Conservation (phyloP, 2,329 filamentous ascomycete species). For the Aspergillus novoparasiticus region DNA sequence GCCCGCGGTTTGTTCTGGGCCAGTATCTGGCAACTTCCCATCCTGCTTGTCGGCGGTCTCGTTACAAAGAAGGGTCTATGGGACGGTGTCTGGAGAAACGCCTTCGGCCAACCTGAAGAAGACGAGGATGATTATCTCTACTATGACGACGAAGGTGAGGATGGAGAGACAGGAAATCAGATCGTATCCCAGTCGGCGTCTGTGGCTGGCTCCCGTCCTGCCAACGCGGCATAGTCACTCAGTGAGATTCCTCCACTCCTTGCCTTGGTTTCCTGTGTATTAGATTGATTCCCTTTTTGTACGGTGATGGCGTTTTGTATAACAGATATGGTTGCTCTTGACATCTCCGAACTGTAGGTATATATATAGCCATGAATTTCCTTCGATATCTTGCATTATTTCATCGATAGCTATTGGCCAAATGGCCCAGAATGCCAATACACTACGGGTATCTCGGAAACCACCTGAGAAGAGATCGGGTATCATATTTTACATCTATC, state of each 20-base stretch:
- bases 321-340: constrained; percentile 11
- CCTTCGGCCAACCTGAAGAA: constrained; percentile 61
- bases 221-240: background rate
- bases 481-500: constrained; percentile 14
- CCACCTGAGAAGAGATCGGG: constrained; percentile 18
- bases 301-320: constrained; percentile 20
- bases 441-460: background rate
- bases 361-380: constrained; percentile 4
- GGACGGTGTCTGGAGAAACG: constrained; percentile 74
- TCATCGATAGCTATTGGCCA: background rate
- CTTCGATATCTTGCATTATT: background rate
- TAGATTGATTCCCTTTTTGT: constrained; percentile 18
- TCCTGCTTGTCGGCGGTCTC: constrained; percentile 85
- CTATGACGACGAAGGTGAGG: constrained; percentile 56
- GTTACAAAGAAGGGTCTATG: constrained; percentile 92
- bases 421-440: background rate
- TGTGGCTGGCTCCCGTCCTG: background rate
- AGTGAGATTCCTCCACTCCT: background rate
- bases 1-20: constrained; percentile 93
- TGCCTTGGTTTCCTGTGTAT: constrained; percentile 17
- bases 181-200: constrained; percentile 4
- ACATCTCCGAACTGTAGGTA: background rate
- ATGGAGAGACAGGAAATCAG: constrained; percentile 2
- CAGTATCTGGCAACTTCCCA: constrained; percentile 93
- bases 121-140: constrained; percentile 59